Base-by-base conservation (phyloP, 176 grass and related monocot genomes). In the Guadua angustifolia region DNA sequence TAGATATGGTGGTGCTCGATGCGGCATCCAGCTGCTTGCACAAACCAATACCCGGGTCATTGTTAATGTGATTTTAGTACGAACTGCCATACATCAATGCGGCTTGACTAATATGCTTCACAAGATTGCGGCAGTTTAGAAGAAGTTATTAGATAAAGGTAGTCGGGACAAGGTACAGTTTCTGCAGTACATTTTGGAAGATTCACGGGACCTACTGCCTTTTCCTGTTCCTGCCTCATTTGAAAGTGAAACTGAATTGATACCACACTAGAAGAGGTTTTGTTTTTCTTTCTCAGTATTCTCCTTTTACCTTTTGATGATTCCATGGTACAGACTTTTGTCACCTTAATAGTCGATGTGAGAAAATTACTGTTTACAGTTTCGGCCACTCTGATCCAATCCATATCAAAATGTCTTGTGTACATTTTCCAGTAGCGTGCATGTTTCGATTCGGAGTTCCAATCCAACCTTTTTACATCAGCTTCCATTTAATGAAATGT, bases 201-300 rank as follows among this genome's bases (percentile, higher is more conserved):
- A 29, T 58, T 44, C 0, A 73, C 14, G 74, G 47, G 46, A 6
- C 47, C 36, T 43, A 43, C 47, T 73, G 36, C 60, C 60, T 73
- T 83, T 83, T 55, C 22, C 24, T 85, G 12, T 75, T 16, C 24
- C 6, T 71, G 17, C 46, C 68, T 35, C 64, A 55, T 70, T 69
- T 47, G 1, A 43, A 68, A 5, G 29, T 29, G 29, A 29, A 29
- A 29, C 9, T 24, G 26, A 51, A 57, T 61, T 49, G 9, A 35
- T 62, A 15, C 42, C 76, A 64, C 2, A 45, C 17, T 52, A 47
- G 19, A 59, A 58, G 9, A 73, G 68, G 11, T 46, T 69, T 17
- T 8, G 3, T 6, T 50, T 79, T 79, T 59, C 4, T n/a, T 50
- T 62, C 53, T 7, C 22, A 16, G 11, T 55, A 17, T 67, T 45